Evolutionary conservation across 2,329 filamentous ascomycete species (phyloP), one percentile per base, ranked within the genome.

Genomic region (Cordyceps cateniannulata): DNA sequence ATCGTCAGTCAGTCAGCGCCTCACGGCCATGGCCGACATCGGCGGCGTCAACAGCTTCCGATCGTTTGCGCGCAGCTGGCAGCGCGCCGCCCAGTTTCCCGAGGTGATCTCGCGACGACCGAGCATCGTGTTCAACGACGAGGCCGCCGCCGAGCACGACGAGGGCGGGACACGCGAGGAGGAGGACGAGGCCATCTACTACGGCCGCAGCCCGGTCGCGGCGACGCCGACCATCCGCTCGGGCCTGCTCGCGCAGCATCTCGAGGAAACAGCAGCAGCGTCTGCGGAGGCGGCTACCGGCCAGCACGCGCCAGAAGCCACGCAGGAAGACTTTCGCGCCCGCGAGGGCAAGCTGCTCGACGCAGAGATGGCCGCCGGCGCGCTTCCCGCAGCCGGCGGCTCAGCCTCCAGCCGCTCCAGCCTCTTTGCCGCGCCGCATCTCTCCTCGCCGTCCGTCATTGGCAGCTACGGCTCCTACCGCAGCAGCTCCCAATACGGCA

Each of bases 41-140:
- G 95, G 93, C 65, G 93, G 93, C 55, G 88, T 93, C 63, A 98
- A 98, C 78, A 96, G 90, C 73, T 89, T 98, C 68, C 88, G 95
- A 69, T 96, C 93, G 69, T 98, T 98, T 71, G 90, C 93, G 49
- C 85, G 89, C 63, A 96, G 91, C 67, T 96, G 92, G 89, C 91
- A 93, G 74, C 87, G 93, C 71, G 93, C 93, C 42, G 91, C 92
- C 27, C 88, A 83, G 61, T 98, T 98, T 73, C 84, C 86, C 65
- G 93, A 97, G 72, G 90, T 96, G 66, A 87, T 95, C 38, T 91
- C 91, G 5, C 87, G 90, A 60, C 85, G 87, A 18, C 86, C 87
- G 16, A 88, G 90, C 38, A 91, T 96, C 70, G 79, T 90, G 58
- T 82, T 86, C 64, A 81, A 81, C 2, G 79, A 83, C 47, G 84